phyloP scores from a whole-genome alignment of 1,284 basidiomycete species.

The Fomes fomentarius region DNA sequence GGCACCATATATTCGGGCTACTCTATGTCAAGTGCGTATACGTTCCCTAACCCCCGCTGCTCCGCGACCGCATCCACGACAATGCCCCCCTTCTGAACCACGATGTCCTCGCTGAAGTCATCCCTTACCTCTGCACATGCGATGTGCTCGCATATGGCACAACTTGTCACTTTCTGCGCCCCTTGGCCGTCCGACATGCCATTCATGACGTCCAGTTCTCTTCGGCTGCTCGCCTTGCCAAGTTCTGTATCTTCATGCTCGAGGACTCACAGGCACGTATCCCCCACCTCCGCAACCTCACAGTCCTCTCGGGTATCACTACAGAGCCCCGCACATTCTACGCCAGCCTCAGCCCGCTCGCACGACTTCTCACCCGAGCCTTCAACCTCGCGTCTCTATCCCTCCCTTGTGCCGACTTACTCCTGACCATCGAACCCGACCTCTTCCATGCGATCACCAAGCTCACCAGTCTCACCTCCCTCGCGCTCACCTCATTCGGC shows the following conservation, averaged over 20 bases:
- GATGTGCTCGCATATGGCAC: slow-evolving; percentile 12
- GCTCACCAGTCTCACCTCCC: slow-evolving; percentile 6
- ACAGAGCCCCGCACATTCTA: neutral
- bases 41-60: neutral
- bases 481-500: neutral
- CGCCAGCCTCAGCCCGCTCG: slow-evolving; percentile 1
- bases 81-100: slow-evolving; percentile 6
- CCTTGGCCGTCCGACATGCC: slow-evolving; percentile 11
- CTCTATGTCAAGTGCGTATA: neutral
- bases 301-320: slow-evolving; percentile 2
- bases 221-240: neutral
- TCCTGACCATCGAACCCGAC: slow-evolving; percentile 2
- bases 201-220: slow-evolving; percentile 13
- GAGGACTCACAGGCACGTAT: neutral
- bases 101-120: slow-evolving; percentile 13
- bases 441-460: slow-evolving; percentile 4
- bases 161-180: slow-evolving; percentile 10
- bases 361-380: slow-evolving; percentile 1
- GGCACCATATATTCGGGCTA: neutral
- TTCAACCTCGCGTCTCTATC: slow-evolving; percentile 3
- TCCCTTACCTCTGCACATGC: slow-evolving; percentile 5
- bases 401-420: slow-evolving; percentile 7
- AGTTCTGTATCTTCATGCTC: slow-evolving; percentile 19
- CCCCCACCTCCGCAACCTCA: slow-evolving; percentile 7
- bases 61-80: neutral